Evolutionary conservation across 2,329 filamentous ascomycete genomes (phyloP).

Genomic region (Xylariaceae sp.): DNA sequence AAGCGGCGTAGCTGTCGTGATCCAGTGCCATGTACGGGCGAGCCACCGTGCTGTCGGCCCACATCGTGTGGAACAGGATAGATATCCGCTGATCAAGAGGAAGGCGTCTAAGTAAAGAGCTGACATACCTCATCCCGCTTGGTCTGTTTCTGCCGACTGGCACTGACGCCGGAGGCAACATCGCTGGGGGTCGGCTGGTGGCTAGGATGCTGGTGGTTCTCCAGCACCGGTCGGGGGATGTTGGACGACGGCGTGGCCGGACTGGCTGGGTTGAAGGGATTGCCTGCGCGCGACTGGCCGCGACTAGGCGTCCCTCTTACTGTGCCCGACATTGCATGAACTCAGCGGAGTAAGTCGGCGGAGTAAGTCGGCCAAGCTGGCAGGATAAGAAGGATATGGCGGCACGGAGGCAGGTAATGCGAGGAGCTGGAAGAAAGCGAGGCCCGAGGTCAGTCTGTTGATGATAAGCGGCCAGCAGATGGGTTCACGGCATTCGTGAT

Average conservation of each 20-base stretch:
- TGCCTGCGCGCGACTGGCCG: conserved; percentile 45
- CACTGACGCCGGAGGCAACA: conserved; percentile 64
- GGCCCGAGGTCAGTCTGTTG: background rate
- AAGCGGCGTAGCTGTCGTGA: conserved; percentile 9
- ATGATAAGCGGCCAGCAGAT: too few relatives aligned
- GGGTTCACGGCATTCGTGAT: too few relatives aligned
- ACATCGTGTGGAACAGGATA: conserved; percentile 5
- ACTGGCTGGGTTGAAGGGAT: conserved; percentile 51
- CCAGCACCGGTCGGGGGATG: conserved; percentile 67
- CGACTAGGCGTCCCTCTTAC: conserved; percentile 64
- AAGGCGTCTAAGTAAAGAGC: conserved; percentile 10
- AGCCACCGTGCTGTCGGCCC: conserved; percentile 3
- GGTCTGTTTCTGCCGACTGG: conserved; percentile 90
- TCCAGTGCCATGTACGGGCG: conserved; percentile 6
- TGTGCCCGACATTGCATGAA: conserved; percentile 49
- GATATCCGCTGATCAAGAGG: conserved; percentile 3
- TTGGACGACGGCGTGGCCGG: conserved; percentile 45
- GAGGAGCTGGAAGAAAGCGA: background rate
- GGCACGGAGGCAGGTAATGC: background rate
- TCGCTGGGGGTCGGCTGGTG: conserved; percentile 45
- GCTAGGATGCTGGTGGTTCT: conserved; percentile 36
- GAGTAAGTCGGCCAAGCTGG: too few relatives aligned
- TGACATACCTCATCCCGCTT: conserved; percentile 92
- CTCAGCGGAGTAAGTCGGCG: too few relatives aligned
- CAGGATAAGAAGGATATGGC: conserved; percentile 10